Conservation (phyloP, 202 grass and related monocot genomes). For the Schoenoplectus tabernaemontani region DNA sequence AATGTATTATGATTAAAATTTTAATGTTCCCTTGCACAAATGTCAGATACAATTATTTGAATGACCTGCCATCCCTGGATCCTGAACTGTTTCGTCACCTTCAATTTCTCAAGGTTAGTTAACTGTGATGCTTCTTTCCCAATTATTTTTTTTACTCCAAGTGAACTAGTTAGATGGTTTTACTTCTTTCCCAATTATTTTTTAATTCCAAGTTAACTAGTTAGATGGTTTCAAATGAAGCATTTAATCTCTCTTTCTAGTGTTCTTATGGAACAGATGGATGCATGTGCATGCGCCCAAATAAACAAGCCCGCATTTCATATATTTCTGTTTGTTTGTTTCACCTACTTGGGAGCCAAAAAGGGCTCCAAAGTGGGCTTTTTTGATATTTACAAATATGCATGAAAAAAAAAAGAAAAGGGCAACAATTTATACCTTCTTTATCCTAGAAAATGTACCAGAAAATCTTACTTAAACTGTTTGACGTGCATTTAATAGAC, state of each 20-base stretch:
- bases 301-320: not conserved
- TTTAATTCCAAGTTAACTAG: too few species aligned
- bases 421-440: not conserved
- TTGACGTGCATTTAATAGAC: not conserved
- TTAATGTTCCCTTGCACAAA: conserved; percentile 7
- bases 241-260: not conserved
- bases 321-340: not conserved
- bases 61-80: conserved; percentile 98
- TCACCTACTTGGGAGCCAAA: not conserved
- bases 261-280: not conserved
- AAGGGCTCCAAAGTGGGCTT: not conserved
- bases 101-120: conserved; percentile 81
- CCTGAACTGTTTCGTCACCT: conserved; percentile 93
- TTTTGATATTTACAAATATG: not conserved
- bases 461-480: not conserved
- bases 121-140: conserved; percentile 1
- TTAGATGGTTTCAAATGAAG: not conserved
- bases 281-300: not conserved
- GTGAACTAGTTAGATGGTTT: too few species aligned
- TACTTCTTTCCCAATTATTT: too few species aligned
- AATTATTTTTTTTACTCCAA: not conserved
- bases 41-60: conserved; percentile 85
- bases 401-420: not conserved
- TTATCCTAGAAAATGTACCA: not conserved
- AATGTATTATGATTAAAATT: not conserved